Conservation (phyloP, 805 yeast species). For the Barnettozyma populi region DNA sequence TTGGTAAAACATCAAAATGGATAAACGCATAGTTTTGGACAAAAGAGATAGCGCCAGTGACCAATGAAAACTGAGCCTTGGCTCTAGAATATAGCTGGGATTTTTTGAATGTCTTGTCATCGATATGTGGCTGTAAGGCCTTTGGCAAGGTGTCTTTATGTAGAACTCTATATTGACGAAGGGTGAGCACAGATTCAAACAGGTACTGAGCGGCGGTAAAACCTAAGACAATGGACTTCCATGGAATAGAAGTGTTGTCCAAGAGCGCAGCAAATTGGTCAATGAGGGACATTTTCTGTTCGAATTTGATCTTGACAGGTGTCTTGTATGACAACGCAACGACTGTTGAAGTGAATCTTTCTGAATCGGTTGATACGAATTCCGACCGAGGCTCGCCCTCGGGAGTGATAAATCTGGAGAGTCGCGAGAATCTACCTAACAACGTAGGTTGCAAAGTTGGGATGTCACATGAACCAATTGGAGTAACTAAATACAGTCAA, state of each 20-base stretch:
- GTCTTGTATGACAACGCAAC: not conserved
- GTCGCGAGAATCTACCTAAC: too few relatives aligned
- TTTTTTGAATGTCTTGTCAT: slow-evolving; percentile 66
- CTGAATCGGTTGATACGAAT: not conserved
- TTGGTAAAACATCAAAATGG: slow-evolving; percentile 59
- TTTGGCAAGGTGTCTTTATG: slow-evolving; percentile 56
- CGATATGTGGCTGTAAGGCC: slow-evolving; percentile 61
- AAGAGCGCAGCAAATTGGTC: slow-evolving; percentile 42
- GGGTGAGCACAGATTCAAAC: slow-evolving; percentile 68
- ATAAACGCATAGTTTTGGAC: slow-evolving; percentile 53
- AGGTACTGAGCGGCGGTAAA: slow-evolving; percentile 69
- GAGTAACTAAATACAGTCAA: not conserved
- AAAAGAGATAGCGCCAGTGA: slow-evolving; percentile 46
- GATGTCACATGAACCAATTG: not conserved
- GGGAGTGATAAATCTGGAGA: not conserved
- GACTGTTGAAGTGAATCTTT: not conserved
- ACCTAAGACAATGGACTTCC: slow-evolving; percentile 74
- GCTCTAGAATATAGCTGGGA: slow-evolving; percentile 77
- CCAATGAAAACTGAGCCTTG: slow-evolving; percentile 63
- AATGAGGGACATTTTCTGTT: slow-evolving; percentile 22
- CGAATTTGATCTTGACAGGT: not conserved
- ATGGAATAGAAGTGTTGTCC: slow-evolving; percentile 67
- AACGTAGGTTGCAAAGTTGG: not conserved
- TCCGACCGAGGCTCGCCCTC: not conserved
- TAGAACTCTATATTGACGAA: slow-evolving; percentile 71